Evolutionary conservation across 169 alveolate genomes (phyloP), one percentile per base, ranked within the genome.

Genomic region (Eimeria necatrix): DNA sequence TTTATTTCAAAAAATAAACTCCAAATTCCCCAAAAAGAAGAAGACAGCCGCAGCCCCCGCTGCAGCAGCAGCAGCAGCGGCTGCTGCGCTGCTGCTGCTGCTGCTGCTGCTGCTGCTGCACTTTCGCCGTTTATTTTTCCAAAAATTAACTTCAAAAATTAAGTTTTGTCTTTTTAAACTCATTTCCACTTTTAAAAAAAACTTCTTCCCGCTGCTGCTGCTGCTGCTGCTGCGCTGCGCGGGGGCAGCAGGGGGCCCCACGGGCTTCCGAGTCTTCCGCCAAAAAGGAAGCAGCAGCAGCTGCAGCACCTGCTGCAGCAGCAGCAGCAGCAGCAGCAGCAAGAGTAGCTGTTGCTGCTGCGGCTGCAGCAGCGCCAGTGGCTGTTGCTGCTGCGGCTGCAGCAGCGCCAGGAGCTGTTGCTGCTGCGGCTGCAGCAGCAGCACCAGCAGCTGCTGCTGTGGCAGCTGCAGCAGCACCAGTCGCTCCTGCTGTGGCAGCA

Each of bases 71-170:
- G 49, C 83, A 71, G 83, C 83, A n/a, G 83, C 83, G 16, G 51
- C 83, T n/a, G 83, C 83, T n/a, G 83, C 73, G 4, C 7, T 26
- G n/a, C n/a, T 4, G 48, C 85, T 73, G 85, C 85, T 26, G 85
- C 26, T 26, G 85, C 85, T 4, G 85, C 59, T 26, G 81, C 76
- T 20, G 76, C 76, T 8, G 26, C 76, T 8, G 48, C 48, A 64
- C 26, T n/a, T n/a, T n/a, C n/a, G n/a, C n/a, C n/a, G n/a, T n/a
- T n/a, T n/a, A n/a, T n/a, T n/a, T n/a, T n/a, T n/a, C n/a, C n/a
- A n/a, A n/a, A n/a, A n/a, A n/a, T n/a, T n/a, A n/a, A n/a, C n/a
- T n/a, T n/a, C n/a, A n/a, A n/a, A n/a, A n/a, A n/a, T n/a, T n/a
- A n/a, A n/a, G n/a, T n/a, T n/a, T n/a, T n/a, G n/a, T n/a, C n/a